Evolutionary conservation across 1,139 yeast species (phyloP), one percentile per base, ranked within the genome.

Genomic region (Candida tetrigidarum): DNA sequence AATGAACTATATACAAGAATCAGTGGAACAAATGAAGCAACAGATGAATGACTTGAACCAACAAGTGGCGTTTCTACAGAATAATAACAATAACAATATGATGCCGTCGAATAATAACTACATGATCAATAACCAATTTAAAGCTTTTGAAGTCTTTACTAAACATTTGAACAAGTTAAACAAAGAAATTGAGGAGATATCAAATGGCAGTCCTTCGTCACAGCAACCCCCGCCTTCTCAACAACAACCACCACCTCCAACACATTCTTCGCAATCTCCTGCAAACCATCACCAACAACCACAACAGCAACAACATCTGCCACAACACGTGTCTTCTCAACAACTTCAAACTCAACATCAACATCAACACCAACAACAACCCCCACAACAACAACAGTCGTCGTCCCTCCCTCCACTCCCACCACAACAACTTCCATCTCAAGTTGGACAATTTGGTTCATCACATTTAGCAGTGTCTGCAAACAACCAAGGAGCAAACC

Each of bases 1-100:
- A 29, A 40, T 67, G 18, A 63, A 63, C 40, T 57, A 58, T 29
- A 54, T 66, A 19, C 58, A 58, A 35, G 67, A 62, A 15, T 51
- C 66, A 29, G 41, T 66, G 8, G 61, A 57, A 5, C 38, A 47
- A 11, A 37, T 50, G 3, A 52, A 52, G 29, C 41, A 45, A 35
- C 46, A 47, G 39, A 30, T 53, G 5, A 46, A 39, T 29, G 55
- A 52, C 8, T 39, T 53, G 15, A 45, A 48, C 25, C 57, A 53
- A 35, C 57, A 52, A 37, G 43, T 50, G 16, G 25, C 44, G 26
- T 43, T 43, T 25, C 16, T 45, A 15, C 27, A 46, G 5, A 54
- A 51, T 22, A 48, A 44, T 32, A 37, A 33, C 32, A 18, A 34
- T 25, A 11, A 38, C 33, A 29, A 23, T 30, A 18, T 25, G 22